Evolutionary conservation across 352 stramenopile genomes (phyloP).

Genomic region (Phytophthora agathidicida): DNA sequence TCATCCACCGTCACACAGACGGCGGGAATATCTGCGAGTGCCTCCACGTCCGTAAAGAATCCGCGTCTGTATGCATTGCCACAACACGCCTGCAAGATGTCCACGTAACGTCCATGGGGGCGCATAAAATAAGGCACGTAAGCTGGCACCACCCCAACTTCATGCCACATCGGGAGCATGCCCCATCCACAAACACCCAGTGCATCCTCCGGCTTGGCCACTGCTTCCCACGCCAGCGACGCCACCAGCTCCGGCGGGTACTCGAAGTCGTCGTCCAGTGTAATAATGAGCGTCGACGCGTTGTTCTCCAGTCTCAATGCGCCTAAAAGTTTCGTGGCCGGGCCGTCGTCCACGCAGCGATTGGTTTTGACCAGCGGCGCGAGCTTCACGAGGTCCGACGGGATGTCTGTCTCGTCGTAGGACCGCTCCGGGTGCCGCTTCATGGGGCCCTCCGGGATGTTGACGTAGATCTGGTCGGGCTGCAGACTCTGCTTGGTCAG

Average conservation of each 20-base stretch:
- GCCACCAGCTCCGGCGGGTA: conserved; percentile 71
- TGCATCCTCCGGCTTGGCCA: conserved; percentile 58
- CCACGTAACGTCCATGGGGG: conserved; percentile 67
- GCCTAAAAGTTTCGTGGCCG: conserved; percentile 76
- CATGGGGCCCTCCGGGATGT: conserved; percentile 74
- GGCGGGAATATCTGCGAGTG: conserved; percentile 64
- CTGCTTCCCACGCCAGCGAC: conserved; percentile 72
- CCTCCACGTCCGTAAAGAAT: conserved; percentile 77
- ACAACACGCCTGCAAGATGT: conserved; percentile 77
- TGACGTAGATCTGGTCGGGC: conserved; percentile 83
- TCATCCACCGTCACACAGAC: conserved; percentile 85
- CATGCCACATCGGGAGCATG: conserved; percentile 76
- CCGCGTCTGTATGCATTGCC: conserved; percentile 76
- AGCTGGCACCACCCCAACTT: conserved; percentile 75
- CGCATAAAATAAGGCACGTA: conserved; percentile 89
- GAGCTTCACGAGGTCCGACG: conserved; percentile 47
- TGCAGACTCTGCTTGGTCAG: conserved; percentile 60
- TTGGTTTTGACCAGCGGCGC: conserved; percentile 66
- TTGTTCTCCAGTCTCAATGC: conserved; percentile 68
- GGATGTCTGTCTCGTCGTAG: conserved; percentile 75
- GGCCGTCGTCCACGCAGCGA: conserved; percentile 82
- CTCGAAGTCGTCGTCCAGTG: conserved; percentile 85
- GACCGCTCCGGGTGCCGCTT: conserved; percentile 76
- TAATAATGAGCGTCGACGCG: conserved; percentile 74
- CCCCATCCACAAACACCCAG: conserved; percentile 83